Evolutionary conservation across 345 rosid species (phyloP), one percentile per base, ranked within the genome.

Genomic region (Sonneratia alba): DNA sequence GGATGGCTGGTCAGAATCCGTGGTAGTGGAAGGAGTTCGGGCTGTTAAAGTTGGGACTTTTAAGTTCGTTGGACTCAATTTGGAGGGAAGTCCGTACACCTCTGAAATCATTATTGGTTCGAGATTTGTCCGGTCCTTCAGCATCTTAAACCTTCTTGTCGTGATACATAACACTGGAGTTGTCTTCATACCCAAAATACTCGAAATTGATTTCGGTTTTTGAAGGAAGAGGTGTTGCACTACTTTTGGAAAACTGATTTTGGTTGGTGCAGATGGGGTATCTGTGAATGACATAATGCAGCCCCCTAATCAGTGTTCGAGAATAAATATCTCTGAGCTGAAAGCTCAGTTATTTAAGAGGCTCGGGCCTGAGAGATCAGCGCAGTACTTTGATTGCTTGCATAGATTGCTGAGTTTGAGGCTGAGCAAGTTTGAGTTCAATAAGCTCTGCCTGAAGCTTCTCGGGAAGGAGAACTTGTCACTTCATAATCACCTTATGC

Each of bases 401-500:
- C 70, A 74, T 55, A 80, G 74, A 69, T 75, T 82, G 24, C 74
- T 85, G 77, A 70, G 75, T 74, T 73, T 77, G 67, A 77, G 80
- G 76, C 68, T 85, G 68, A 70, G 74, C 78, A 85, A 85, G 67
- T 68, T 42, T 34, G 81, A 85, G 45, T 82, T 82, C 51, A 79
- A 82, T 65, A 80, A 72, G 77, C 75, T 82, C n/a, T 85, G 78
- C 72, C 49, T 76, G 70, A 75, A 78, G 73, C 64, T 72, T 45
- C 76, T 84, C 22, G 87, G 85, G 47, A 82, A 76, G 70, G 85
- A 82, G 66, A 84, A 80, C 71, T 56, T 84, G 42, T 65, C 24
- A 47, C 78, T 82, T 48, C 87, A 84, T 72, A 82, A 85, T 76
- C 81, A 85, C 55, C 74, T 85, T 56, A 78, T 85, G 40, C 68